Evolutionary conservation across 1,284 basidiomycete genomes (phyloP).

Genomic region (Cryptococcus sp.): DNA sequence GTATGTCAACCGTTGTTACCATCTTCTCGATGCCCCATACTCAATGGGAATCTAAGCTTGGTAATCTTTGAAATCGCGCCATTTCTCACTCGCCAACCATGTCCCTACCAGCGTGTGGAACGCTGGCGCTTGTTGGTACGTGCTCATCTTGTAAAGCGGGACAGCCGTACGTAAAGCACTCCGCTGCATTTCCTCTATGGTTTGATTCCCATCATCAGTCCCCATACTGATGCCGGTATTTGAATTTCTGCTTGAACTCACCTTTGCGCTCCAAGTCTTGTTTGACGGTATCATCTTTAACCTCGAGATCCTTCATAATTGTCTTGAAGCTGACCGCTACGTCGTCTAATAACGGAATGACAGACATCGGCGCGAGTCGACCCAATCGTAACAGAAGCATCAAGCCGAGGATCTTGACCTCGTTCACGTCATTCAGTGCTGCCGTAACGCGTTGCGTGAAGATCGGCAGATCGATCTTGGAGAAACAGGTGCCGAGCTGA

Average conservation of each 20-base stretch:
- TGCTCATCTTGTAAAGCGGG: conserved; percentile 69
- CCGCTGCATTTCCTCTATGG: conserved; percentile 75
- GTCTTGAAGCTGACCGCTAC: conserved; percentile 76
- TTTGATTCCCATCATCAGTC: conserved; percentile 6
- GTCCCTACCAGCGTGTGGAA: conserved; percentile 69
- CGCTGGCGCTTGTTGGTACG: conserved; percentile 61
- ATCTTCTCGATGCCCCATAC: too few species aligned
- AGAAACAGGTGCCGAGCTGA: conserved; percentile 66
- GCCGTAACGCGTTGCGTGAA: conserved; percentile 80
- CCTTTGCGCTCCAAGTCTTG: conserved; percentile 90
- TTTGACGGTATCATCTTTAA: conserved; percentile 93
- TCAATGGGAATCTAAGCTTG: conserved; percentile 23
- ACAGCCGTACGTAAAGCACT: conserved; percentile 82
- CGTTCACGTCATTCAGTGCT: conserved; percentile 87
- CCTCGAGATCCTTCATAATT: conserved; percentile 86
- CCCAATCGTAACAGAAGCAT: conserved; percentile 92
- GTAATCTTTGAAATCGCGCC: conserved; percentile 48
- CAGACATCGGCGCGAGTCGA: conserved; percentile 75
- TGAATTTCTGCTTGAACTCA: conserved; percentile 14
- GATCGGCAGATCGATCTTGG: conserved; percentile 78
- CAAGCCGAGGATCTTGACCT: conserved; percentile 95
- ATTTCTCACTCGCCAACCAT: conserved; percentile 42
- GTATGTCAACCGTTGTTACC: too few species aligned
- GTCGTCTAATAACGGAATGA: conserved; percentile 83
- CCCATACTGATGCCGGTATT: too few species aligned